A percentile compares a stretch with the other conserved stretches of the same genome.
Conservation (phyloP, 2,329 filamentous ascomycete species). For the Mycosphaerella sp. region DNA sequence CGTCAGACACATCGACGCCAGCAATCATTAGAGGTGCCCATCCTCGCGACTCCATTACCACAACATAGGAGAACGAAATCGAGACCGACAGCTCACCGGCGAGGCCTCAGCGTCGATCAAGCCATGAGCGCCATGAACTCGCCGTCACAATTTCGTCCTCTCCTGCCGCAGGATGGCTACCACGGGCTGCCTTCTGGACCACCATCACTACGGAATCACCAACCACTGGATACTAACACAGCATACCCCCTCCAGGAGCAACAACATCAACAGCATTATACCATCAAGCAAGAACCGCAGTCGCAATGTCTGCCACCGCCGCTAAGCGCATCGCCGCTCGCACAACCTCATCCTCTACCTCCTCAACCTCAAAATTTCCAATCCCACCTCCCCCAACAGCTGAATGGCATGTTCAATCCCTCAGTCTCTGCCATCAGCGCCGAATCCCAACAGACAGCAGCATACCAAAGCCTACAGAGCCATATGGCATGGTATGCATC, state of each 20-base stretch:
- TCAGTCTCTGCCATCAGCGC: conserved; percentile 17
- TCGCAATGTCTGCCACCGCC: conserved; percentile 78
- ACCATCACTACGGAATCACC: conserved; percentile 38
- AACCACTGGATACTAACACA: conserved; percentile 43
- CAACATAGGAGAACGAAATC: conserved; percentile 41
- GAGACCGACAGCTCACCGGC: conserved; percentile 55
- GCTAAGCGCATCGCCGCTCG: conserved; percentile 28
- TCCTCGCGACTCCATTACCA: conserved; percentile 59
- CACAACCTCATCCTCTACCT: conserved; percentile 23
- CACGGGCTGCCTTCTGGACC: conserved; percentile 28
- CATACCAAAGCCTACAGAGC: conserved; percentile 28
- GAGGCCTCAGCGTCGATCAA: conserved; percentile 81
- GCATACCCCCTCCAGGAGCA: conserved; percentile 16
- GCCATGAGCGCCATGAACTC: conserved; percentile 22
- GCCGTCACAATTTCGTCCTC: conserved; percentile 45
- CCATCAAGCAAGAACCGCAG: conserved; percentile 68
- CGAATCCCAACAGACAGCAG: conserved; percentile 21
- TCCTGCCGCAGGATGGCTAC: conserved; percentile 43
- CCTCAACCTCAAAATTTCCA: conserved; percentile 35
- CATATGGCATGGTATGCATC: conserved; percentile 31
- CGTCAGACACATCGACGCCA: conserved; percentile 77
- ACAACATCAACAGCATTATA: conserved; percentile 56
- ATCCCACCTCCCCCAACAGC: conserved; percentile 50
- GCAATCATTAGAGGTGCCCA: conserved; percentile 75
- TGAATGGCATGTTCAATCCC: conserved; percentile 32